A percentile compares a stretch with the other conserved stretches of the same genome.
phyloP scores from a whole-genome alignment of 148 eudicot genomes.

The Linanthus parryae region DNA sequence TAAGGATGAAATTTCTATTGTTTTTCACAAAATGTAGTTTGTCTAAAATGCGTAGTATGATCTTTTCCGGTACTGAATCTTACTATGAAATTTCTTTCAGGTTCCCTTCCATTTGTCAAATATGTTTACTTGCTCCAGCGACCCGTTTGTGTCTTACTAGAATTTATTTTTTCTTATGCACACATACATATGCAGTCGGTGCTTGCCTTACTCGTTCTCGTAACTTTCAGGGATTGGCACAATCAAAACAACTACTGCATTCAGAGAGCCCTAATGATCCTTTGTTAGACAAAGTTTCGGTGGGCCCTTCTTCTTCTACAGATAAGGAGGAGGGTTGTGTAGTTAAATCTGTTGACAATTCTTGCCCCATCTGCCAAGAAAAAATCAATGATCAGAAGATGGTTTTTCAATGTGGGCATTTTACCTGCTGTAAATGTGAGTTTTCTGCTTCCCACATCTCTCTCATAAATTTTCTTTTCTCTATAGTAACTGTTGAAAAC shows the following conservation, averaged over 20 bases:
- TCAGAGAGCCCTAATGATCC: conserved; percentile 14
- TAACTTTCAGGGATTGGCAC: conserved; percentile 60
- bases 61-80: no score
- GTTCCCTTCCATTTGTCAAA: no score
- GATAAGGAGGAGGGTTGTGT: conserved; percentile 17
- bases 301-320: conserved; percentile 10
- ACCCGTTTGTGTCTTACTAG: background rate
- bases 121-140: no score
- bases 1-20: no score
- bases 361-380: conserved; percentile 95
- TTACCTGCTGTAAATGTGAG: conserved; percentile 94
- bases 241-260: conserved; percentile 40
- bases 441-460: conserved; percentile 2
- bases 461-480: no score
- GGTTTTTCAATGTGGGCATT: conserved; percentile 94
- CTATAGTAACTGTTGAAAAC: no score
- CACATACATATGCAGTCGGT: background rate
- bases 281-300: conserved; percentile 16
- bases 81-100: no score
- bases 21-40: no score
- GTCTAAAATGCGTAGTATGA: no score
- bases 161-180: background rate
- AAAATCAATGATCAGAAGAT: conserved; percentile 68
- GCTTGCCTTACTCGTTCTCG: no score
- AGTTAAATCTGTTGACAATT: conserved; percentile 33